Evolutionary conservation across 768 basidiomycete species (phyloP).

Genomic region (Lactifluus piperatus): DNA sequence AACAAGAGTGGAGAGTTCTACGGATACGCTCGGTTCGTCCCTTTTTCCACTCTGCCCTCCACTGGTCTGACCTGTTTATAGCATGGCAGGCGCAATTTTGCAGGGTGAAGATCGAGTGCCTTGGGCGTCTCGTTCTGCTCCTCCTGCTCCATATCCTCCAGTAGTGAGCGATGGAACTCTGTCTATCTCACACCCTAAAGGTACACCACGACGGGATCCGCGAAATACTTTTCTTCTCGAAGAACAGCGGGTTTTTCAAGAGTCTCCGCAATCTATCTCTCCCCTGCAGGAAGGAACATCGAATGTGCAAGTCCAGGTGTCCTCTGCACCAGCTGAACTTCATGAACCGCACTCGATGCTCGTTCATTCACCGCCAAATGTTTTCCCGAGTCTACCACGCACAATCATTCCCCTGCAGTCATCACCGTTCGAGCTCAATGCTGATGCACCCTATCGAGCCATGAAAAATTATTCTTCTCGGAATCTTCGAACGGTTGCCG

Average conservation of each 20-base stretch:
- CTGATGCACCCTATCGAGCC: conserved; percentile 33
- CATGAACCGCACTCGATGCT: conserved; percentile 31
- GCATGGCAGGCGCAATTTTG: conserved; percentile 63
- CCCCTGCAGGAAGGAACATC: background rate
- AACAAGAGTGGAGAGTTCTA: conserved; percentile 95
- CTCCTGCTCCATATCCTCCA: background rate
- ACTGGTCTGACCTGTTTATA: conserved; percentile 23
- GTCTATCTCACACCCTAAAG: conserved; percentile 1
- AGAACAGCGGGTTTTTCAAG: conserved; percentile 33
- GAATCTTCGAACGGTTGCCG: background rate
- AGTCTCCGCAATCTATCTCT: conserved; percentile 33
- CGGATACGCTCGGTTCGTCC: conserved; percentile 72
- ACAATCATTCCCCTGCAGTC: background rate
- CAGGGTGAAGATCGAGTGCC: conserved; percentile 41
- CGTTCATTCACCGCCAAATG: conserved; percentile 23
- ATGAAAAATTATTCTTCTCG: conserved; percentile 17
- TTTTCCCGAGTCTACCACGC: conserved; percentile 25
- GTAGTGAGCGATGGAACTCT: background rate
- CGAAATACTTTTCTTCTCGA: conserved; percentile 29
- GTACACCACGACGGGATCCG: background rate
- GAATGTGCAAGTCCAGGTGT: background rate
- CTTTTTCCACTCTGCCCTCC: background rate
- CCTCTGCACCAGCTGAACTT: conserved; percentile 48
- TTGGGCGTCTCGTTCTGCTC: conserved; percentile 37
- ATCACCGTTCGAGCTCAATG: conserved; percentile 33